These are phyloP conservation scores for Schoenoplectus tabernaemontani DNA, from an alignment of 202 grass and related monocot genomes.

Conservation along the genomic window DNA sequence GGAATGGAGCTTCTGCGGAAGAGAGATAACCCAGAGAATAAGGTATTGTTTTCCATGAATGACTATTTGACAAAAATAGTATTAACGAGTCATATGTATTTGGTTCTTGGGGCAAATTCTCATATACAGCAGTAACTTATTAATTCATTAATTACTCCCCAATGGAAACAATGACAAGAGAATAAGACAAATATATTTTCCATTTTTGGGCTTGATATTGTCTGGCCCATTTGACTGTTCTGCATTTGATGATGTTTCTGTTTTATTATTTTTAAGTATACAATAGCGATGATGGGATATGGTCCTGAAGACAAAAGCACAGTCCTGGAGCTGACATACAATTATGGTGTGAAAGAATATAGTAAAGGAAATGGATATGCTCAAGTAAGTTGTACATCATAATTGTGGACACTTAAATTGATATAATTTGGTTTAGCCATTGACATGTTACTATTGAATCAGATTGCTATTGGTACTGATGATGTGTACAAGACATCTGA, in stretches of 20 bases:
- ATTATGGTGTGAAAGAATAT: slow-evolving; percentile 85
- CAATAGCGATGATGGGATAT: slow-evolving; percentile 96
- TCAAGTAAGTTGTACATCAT: slow-evolving; percentile 51
- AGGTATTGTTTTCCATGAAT: slow-evolving; percentile 33
- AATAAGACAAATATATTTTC: neutral
- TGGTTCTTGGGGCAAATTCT: neutral
- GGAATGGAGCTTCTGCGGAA: slow-evolving; percentile 95
- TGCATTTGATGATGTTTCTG: neutral
- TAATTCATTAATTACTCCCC: neutral
- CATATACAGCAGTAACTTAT: neutral
- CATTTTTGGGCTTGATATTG: too few relatives aligned
- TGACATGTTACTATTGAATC: slow-evolving; percentile 28
- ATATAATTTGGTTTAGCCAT: slow-evolving; percentile 12
- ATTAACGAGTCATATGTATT: neutral
- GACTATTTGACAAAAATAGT: neutral
- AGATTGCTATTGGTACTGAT: slow-evolving; percentile 94
- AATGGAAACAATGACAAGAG: neutral
- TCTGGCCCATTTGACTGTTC: neutral
- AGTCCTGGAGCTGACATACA: slow-evolving; percentile 89
- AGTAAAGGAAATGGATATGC: slow-evolving; percentile 91
- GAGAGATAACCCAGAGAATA: slow-evolving; percentile 84
- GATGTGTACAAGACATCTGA: slow-evolving; percentile 97
- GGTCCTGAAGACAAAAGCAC: slow-evolving; percentile 92
- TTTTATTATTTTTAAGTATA: slow-evolving; percentile 45
- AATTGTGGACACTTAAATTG: neutral